phyloP scores from a whole-genome alignment of 2,329 filamentous ascomycete genomes.

The Fusarium sp. region DNA sequence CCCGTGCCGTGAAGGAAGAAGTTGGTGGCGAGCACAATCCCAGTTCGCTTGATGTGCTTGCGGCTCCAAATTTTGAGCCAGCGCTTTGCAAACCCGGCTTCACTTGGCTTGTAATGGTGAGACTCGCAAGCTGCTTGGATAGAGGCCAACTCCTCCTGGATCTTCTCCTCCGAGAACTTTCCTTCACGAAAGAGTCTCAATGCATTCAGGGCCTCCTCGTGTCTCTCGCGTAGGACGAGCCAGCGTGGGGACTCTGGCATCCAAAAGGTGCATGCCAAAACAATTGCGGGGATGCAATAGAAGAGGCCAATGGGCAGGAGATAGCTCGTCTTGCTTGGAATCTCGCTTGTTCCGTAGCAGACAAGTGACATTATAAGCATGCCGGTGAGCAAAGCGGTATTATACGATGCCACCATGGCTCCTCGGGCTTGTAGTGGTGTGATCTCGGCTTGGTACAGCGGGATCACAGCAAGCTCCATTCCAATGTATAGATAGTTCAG shows the following conservation, averaged over 20 bases:
- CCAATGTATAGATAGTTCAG: conserved; percentile 52
- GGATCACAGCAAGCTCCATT: conserved; percentile 51
- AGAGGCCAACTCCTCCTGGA: conserved; percentile 30
- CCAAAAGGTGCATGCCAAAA: conserved; percentile 26
- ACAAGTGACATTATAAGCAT: conserved; percentile 38
- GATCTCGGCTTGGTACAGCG: conserved; percentile 47
- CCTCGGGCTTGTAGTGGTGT: conserved; percentile 43
- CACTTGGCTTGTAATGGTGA: background rate
- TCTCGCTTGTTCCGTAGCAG: conserved; percentile 44
- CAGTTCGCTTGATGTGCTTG: conserved; percentile 39
- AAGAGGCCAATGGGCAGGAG: conserved; percentile 49
- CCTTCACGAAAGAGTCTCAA: conserved; percentile 40
- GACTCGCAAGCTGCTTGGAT: background rate
- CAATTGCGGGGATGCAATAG: conserved; percentile 45
- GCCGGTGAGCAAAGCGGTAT: conserved; percentile 38
- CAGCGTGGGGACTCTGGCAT: conserved; percentile 43
- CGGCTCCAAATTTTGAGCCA: conserved; percentile 40
- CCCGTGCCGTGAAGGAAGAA: conserved; percentile 47
- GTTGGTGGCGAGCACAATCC: conserved; percentile 41
- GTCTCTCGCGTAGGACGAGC: conserved; percentile 40
- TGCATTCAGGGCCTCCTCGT: conserved; percentile 43
- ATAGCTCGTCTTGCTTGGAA: conserved; percentile 46
- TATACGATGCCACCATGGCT: conserved; percentile 44
- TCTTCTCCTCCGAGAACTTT: conserved; percentile 37
- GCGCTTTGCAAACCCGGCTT: background rate